A percentile compares a stretch with the other conserved stretches of the same genome.
phyloP scores from a whole-genome alignment of 1,139 yeast genomes.

The Sugiyamaella sp. region DNA sequence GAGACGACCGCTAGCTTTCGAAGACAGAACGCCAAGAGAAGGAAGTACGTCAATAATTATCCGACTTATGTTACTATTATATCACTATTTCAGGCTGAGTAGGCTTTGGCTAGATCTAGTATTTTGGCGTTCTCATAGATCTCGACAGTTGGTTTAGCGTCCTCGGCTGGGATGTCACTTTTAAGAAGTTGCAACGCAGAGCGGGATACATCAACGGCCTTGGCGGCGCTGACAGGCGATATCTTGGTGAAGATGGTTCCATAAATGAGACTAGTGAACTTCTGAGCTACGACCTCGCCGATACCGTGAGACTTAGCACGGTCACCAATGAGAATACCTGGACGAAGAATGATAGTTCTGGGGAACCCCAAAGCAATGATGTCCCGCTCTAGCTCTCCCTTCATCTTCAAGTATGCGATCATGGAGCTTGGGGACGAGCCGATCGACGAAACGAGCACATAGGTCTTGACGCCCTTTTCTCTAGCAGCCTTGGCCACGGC shows the following conservation, averaged over 20 bases:
- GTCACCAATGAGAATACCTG: slow-evolving; percentile 21
- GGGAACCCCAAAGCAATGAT: slow-evolving; percentile 19
- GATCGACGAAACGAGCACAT: slow-evolving; percentile 17
- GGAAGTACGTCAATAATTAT: no score
- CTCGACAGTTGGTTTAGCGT: slow-evolving; percentile 12
- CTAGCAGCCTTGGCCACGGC: slow-evolving; percentile 21
- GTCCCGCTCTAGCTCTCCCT: slow-evolving; percentile 20
- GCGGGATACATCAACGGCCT: slow-evolving; percentile 18
- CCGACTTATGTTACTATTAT: no score
- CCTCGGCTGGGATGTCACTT: not conserved
- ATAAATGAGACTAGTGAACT: not conserved
- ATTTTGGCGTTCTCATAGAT: slow-evolving; percentile 13
- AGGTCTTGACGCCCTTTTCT: slow-evolving; percentile 19
- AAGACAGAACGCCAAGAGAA: no score
- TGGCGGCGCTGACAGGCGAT: slow-evolving; percentile 9
- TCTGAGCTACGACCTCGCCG: slow-evolving; percentile 10
- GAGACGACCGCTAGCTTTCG: no score
- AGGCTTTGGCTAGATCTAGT: slow-evolving; percentile 7
- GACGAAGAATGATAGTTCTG: slow-evolving; percentile 22
- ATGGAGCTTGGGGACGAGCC: slow-evolving; percentile 12
- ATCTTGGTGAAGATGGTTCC: slow-evolving; percentile 11
- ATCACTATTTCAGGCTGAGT: no score
- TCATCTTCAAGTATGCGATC: slow-evolving; percentile 20
- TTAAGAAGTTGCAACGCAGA: slow-evolving; percentile 15
- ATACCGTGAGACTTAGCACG: slow-evolving; percentile 19